These are phyloP conservation scores for Schizochytrium sp. DNA, from an alignment of 108 stramenopile species.

Conservation along the genomic window DNA sequence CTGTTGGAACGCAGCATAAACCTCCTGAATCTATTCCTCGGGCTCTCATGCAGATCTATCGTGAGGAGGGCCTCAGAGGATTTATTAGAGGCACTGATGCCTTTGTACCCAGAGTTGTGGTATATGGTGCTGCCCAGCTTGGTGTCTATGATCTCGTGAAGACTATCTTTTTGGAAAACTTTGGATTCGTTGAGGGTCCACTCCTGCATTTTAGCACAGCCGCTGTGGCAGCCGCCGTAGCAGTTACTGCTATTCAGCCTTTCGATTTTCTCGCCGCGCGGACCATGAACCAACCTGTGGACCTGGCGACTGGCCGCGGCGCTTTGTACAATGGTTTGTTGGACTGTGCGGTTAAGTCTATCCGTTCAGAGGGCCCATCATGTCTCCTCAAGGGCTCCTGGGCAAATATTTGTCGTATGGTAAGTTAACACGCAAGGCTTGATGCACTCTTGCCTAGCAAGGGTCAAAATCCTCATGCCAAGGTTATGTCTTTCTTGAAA, in stretches of 20 bases:
- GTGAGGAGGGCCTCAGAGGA: slow-evolving; percentile 10
- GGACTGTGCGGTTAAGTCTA: slow-evolving; percentile 40
- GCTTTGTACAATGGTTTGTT: neutral
- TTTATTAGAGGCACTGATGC: neutral
- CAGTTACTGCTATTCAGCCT: slow-evolving; percentile 40
- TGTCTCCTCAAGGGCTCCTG: slow-evolving; percentile 29
- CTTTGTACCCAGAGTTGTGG: slow-evolving; percentile 38
- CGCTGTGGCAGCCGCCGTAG: neutral
- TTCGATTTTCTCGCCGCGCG: slow-evolving; percentile 42
- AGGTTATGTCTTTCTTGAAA: neutral
- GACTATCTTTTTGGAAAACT: neutral
- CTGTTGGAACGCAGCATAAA: slow-evolving; percentile 39
- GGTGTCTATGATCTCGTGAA: slow-evolving; percentile 47
- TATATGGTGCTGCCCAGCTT: slow-evolving; percentile 55
- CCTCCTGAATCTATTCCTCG: neutral
- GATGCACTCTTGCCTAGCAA: neutral
- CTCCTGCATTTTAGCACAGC: neutral
- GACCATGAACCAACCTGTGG: slow-evolving; percentile 17
- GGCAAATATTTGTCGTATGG: slow-evolving; percentile 55
- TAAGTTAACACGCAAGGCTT: neutral
- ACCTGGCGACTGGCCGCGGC: slow-evolving; percentile 28
- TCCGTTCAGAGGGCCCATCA: slow-evolving; percentile 13
- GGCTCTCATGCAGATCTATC: slow-evolving; percentile 7
- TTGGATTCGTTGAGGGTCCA: neutral
- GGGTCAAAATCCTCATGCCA: neutral